These are phyloP conservation scores for Erodium texanum DNA, from an alignment of 441 rosid species.

Conservation along the genomic window DNA sequence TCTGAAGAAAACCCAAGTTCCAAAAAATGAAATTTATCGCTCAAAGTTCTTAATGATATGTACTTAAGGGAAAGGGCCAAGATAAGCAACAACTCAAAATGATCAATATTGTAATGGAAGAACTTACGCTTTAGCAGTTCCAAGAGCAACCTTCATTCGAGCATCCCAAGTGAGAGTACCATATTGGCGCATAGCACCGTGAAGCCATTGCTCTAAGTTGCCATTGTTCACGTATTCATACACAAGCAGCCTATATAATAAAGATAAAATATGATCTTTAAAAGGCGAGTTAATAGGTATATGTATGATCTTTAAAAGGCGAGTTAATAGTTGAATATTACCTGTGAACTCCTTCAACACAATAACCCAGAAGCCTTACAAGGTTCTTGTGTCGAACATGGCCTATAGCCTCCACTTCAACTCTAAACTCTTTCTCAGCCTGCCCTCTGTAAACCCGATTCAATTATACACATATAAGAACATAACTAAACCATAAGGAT, in stretches of 20 bases:
- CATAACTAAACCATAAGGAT: background rate
- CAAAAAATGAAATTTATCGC: no score
- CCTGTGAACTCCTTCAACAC: slow-evolving; percentile 96
- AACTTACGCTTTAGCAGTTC: slow-evolving; percentile 96
- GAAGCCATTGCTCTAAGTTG: slow-evolving; percentile 97
- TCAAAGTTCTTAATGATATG: no score
- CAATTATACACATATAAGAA: background rate
- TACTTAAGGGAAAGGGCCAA: background rate
- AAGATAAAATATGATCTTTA: background rate
- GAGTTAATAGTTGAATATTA: slow-evolving; percentile 12
- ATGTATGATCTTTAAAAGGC: background rate
- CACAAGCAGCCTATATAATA: slow-evolving; percentile 58
- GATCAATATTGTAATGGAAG: background rate
- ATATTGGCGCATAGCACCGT: slow-evolving; percentile 82
- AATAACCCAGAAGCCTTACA: slow-evolving; percentile 93
- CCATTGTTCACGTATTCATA: slow-evolving; percentile 93
- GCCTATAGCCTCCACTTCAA: slow-evolving; percentile 93
- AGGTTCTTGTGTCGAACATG: slow-evolving; percentile 96
- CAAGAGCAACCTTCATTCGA: slow-evolving; percentile 69
- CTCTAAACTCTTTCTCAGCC: slow-evolving; percentile 92
- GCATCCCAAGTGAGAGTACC: slow-evolving; percentile 97
- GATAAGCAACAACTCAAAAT: background rate
- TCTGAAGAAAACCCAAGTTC: no score
- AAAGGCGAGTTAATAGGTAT: background rate
- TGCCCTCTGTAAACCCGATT: slow-evolving; percentile 52